phyloP scores from a whole-genome alignment of 176 grass and related monocot genomes.

The Aegilops umbellulata region DNA sequence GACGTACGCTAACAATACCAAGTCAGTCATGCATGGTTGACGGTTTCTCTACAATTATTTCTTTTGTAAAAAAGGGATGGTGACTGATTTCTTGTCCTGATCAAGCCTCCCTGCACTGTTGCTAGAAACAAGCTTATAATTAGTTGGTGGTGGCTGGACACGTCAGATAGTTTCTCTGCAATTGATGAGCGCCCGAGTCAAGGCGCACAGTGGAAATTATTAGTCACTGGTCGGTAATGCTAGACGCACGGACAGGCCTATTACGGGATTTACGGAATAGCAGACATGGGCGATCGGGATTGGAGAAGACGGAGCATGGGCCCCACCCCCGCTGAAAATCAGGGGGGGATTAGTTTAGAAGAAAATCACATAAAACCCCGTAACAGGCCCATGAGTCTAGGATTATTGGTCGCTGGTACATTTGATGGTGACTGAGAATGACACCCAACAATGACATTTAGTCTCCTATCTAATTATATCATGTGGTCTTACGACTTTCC shows the following conservation, averaged over 20 bases:
- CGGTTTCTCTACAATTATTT: too few relatives aligned
- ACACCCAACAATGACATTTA: neutral
- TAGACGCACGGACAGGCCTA: too few relatives aligned
- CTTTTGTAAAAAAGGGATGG: neutral
- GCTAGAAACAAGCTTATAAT: neutral
- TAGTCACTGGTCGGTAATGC: too few relatives aligned
- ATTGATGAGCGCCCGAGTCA: too few relatives aligned
- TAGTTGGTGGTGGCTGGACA: neutral
- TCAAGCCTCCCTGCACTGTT: neutral
- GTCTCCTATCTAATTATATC: neutral
- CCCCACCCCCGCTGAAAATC: too few relatives aligned
- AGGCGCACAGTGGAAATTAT: too few relatives aligned
- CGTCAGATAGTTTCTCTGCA: neutral
- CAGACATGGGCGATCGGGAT: too few relatives aligned
- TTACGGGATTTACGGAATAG: too few relatives aligned
- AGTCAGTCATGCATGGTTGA: neutral
- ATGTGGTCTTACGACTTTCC: neutral
- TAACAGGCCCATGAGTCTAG: too few relatives aligned
- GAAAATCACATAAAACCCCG: too few relatives aligned
- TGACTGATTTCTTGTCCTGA: neutral
- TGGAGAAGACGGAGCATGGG: too few relatives aligned
- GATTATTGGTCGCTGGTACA: neutral
- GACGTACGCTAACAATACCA: neutral
- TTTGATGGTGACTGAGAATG: neutral
- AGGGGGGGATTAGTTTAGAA: too few relatives aligned